phyloP scores from a whole-genome alignment of 495 filamentous ascomycete genomes.

The Xylaria grammica region DNA sequence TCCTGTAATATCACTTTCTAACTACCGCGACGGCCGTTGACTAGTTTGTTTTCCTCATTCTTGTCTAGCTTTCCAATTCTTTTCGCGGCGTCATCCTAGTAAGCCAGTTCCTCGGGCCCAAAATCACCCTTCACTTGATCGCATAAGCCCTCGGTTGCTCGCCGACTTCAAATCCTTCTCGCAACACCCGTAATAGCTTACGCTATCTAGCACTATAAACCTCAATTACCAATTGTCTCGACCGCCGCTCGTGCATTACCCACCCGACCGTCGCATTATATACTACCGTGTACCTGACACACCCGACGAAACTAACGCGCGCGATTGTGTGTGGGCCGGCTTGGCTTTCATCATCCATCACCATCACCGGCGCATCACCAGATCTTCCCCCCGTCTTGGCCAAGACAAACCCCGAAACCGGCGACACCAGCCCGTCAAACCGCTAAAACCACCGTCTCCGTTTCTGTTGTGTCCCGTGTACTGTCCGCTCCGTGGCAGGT shows the following conservation, averaged over 20 bases:
- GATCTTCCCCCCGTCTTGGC: constrained; percentile 10
- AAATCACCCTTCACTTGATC: background rate
- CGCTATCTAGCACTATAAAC: too few relatives aligned
- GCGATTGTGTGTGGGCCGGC: constrained; percentile 20
- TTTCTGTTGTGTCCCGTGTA: constrained; percentile 5
- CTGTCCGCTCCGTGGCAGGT: constrained; percentile 2
- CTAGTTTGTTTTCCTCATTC: too few relatives aligned
- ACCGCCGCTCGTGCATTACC: background rate
- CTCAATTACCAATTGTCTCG: too few relatives aligned
- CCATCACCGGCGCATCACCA: background rate
- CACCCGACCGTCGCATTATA: constrained; percentile 11
- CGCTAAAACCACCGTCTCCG: constrained; percentile 7
- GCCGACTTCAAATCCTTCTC: background rate
- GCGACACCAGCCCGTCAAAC: background rate
- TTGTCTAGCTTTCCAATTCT: too few relatives aligned
- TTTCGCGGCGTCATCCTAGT: background rate
- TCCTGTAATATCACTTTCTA: too few relatives aligned
- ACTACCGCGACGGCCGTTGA: background rate
- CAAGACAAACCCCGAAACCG: constrained; percentile 8
- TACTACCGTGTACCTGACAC: background rate
- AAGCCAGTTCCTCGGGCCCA: background rate
- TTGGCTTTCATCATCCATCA: constrained; percentile 34
- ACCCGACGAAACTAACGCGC: constrained; percentile 10
- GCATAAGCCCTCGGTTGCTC: background rate
- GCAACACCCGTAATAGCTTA: background rate